Percentiles rank a stretch among this genome's conserved stretches.
phyloP scores from a whole-genome alignment of 2,329 filamentous ascomycete species.

The Nannizziopsis barbatae region DNA sequence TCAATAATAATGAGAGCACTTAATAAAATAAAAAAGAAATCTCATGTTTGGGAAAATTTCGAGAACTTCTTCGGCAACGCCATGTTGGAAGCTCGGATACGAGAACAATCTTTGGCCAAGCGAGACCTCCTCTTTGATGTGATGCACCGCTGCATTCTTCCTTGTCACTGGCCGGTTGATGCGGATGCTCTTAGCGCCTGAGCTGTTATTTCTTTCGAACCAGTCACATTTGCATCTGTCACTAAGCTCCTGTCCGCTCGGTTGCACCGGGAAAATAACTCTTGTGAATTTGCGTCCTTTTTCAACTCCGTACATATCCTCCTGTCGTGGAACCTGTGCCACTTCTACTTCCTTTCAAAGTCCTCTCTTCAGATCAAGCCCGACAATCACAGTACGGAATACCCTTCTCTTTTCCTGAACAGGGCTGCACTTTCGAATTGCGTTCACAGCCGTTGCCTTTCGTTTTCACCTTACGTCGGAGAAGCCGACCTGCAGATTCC shows the following conservation, averaged over 20 bases:
- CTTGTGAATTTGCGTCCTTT: not conserved
- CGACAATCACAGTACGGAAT: too few species aligned
- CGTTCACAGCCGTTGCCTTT: too few species aligned
- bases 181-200: slow-evolving; percentile 6
- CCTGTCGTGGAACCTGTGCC: not conserved
- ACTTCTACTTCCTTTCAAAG: too few species aligned
- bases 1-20: not conserved
- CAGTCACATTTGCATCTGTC: slow-evolving; percentile 11
- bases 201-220: slow-evolving; percentile 11
- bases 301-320: not conserved
- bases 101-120: not conserved
- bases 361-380: not conserved
- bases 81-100: not conserved
- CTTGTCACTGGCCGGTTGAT: not conserved
- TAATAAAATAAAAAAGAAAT: too few species aligned
- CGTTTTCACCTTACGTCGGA: too few species aligned
- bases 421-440: too few species aligned
- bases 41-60: not conserved
- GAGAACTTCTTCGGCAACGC: not conserved
- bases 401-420: too few species aligned
- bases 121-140: not conserved
- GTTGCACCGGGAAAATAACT: slow-evolving; percentile 4
- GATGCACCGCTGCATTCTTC: slow-evolving; percentile 2
- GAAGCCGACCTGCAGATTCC: too few species aligned
- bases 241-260: slow-evolving; percentile 1